Evolutionary conservation across 129 eudicot species (phyloP).

Genomic region (Flaveria linearis): DNA sequence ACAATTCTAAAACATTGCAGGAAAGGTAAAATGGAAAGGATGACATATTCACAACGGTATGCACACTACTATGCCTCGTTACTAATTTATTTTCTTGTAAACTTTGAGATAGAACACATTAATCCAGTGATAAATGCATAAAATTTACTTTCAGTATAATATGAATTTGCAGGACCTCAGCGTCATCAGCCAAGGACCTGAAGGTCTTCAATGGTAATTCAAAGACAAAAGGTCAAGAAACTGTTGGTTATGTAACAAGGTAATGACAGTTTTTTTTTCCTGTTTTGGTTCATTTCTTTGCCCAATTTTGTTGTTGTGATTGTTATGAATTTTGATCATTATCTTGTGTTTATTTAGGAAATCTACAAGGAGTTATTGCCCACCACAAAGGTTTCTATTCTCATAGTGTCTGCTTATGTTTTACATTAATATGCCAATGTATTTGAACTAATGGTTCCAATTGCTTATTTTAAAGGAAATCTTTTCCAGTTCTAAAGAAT

Average conservation of each 20-base stretch:
- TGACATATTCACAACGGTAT: conserved; percentile 39
- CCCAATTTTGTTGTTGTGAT: not conserved
- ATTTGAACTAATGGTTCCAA: conserved; percentile 11
- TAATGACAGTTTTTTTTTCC: conserved; percentile 24
- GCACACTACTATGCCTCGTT: not conserved
- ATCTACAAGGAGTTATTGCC: conserved; percentile 39
- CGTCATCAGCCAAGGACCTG: conserved; percentile 42
- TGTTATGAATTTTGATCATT: conserved; percentile 2
- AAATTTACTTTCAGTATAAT: not conserved
- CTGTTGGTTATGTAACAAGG: conserved; percentile 39
- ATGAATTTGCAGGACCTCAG: conserved; percentile 37
- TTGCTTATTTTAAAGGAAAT: conserved; percentile 55
- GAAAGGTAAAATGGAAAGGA: conserved; percentile 40
- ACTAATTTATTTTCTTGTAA: not conserved
- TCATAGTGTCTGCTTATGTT: conserved; percentile 1
- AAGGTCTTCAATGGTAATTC: conserved; percentile 44
- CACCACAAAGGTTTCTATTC: conserved; percentile 63
- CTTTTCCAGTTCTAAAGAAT: conserved; percentile 60
- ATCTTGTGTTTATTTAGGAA: conserved; percentile 40
- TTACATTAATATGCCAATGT: conserved; percentile 25
- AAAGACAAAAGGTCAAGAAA: conserved; percentile 43
- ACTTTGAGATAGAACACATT: not conserved
- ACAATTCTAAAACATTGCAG: conserved; percentile 33
- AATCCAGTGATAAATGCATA: conserved; percentile 5
- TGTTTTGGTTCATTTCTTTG: not conserved